Conservation (phyloP, 148 eudicot genomes). For the Dianthus caryophyllus region DNA sequence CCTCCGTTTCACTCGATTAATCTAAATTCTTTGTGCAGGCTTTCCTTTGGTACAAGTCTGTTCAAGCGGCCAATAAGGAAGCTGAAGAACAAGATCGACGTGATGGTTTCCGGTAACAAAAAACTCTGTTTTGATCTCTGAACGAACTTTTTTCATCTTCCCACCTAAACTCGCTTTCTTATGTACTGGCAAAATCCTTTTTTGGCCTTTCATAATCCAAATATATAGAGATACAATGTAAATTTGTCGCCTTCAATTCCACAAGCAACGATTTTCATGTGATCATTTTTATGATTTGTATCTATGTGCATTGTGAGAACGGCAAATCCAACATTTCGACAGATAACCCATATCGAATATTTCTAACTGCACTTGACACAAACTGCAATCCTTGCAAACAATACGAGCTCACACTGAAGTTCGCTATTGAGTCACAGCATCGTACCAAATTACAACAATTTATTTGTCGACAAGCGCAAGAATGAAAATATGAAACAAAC, state of each 20-base stretch:
- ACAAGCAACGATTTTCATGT: background rate
- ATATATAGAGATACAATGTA: no score
- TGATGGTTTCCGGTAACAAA: conserved; percentile 51
- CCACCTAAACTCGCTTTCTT: background rate
- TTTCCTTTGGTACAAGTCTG: conserved; percentile 90
- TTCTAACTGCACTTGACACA: no score
- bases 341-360: no score
- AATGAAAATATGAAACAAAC: background rate
- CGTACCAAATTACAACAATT: background rate
- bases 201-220: background rate
- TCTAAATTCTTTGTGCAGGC: conserved; percentile 44
- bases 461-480: background rate
- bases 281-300: no score
- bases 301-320: no score
- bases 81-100: conserved; percentile 92
- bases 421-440: background rate
- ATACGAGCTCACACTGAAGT: background rate
- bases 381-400: background rate
- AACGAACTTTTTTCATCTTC: background rate
- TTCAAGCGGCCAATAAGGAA: conserved; percentile 86
- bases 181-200: background rate
- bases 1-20: no score
- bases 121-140: background rate
- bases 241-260: no score
- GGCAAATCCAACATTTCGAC: no score